Percentiles rank a stretch among this genome's conserved stretches.
phyloP scores from a whole-genome alignment of 495 filamentous ascomycete genomes.

The Glarea lozoyensis region DNA sequence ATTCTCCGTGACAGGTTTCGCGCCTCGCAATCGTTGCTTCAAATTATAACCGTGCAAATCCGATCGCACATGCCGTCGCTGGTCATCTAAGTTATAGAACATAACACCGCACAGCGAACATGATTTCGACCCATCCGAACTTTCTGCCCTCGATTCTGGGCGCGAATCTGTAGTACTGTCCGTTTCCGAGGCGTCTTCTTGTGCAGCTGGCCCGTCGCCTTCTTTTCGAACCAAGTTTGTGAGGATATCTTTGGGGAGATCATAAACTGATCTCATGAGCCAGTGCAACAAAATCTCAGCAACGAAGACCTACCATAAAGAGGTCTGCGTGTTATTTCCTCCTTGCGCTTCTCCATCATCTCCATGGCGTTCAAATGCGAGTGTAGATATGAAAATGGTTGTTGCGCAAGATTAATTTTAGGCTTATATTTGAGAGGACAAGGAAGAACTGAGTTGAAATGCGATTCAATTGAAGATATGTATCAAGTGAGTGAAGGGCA shows the following conservation, averaged over 20 bases:
- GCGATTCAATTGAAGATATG: no score
- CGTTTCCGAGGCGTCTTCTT: conserved; percentile 12
- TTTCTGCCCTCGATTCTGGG: conserved; percentile 20
- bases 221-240: conserved; percentile 54
- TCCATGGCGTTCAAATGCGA: no score
- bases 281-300: conserved; percentile 2
- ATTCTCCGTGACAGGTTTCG: conserved; percentile 55
- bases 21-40: conserved; percentile 74
- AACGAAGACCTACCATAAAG: conserved; percentile 46
- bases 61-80: conserved; percentile 78
- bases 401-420: no score
- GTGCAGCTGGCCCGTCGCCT: conserved; percentile 5
- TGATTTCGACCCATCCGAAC: conserved; percentile 54
- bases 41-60: conserved; percentile 92
- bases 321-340: conserved; percentile 52
- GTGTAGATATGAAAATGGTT: no score
- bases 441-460: no score
- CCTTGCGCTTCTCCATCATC: conserved; percentile 29
- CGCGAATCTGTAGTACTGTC: conserved; percentile 24
- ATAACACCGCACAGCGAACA: conserved; percentile 72
- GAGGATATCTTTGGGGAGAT: conserved; percentile 73
- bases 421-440: no score
- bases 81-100: conserved; percentile 66
- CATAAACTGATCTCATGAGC: conserved; percentile 53
- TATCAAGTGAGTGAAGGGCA: no score